Evolutionary conservation across 495 filamentous ascomycete genomes (phyloP).

Genomic region (Staphylotrichum tortipilum): DNA sequence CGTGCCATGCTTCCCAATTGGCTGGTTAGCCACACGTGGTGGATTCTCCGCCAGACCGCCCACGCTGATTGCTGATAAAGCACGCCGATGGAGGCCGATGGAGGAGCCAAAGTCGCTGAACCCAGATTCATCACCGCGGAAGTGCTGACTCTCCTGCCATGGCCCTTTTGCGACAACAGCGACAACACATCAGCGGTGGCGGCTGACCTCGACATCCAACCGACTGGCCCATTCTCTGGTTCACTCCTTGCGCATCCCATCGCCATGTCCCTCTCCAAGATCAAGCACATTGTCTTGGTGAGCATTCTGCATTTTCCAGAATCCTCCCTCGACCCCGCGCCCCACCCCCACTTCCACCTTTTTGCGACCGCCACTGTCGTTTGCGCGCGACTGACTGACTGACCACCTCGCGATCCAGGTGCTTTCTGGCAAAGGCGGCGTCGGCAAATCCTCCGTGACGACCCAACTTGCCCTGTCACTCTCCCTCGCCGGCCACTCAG

Average conservation of each 20-base stretch:
- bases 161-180: too few relatives aligned
- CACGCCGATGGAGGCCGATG: conserved; percentile 23
- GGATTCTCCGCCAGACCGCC: too few relatives aligned
- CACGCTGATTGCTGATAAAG: conserved; percentile 33
- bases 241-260: background rate
- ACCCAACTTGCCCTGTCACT: conserved; percentile 91
- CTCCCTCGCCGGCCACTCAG: conserved; percentile 69
- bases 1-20: too few relatives aligned
- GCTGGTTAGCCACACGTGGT: too few relatives aligned
- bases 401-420: conserved; percentile 39
- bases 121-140: too few relatives aligned
- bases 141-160: too few relatives aligned
- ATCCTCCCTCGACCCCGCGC: too few relatives aligned
- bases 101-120: conserved; percentile 10
- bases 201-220: too few relatives aligned
- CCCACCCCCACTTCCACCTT: conserved; percentile 7
- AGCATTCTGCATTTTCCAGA: too few relatives aligned
- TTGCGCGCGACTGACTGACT: background rate
- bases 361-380: too few relatives aligned
- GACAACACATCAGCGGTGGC: conserved; percentile 2
- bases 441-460: conserved; percentile 94
- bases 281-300: conserved; percentile 55
- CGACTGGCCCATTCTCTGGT: too few relatives aligned
- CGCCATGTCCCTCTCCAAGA: conserved; percentile 48
- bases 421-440: conserved; percentile 94